Evolutionary conservation across 140 eudicot species (phyloP).

Genomic region (Senecio squalidus): DNA sequence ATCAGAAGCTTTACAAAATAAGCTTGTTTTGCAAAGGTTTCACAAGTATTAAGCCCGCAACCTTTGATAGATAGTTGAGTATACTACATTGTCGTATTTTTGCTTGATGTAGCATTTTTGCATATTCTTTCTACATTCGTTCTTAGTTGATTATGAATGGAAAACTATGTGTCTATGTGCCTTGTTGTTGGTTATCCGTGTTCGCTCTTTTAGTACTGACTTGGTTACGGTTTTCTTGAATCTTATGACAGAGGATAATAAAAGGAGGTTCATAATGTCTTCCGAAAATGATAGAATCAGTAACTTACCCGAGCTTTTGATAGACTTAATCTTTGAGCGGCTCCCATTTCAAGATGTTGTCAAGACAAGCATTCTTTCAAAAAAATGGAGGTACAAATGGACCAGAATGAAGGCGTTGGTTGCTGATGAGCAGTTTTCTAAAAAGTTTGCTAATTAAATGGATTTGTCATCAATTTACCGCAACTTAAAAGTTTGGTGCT

Average conservation of each 20-base stretch:
- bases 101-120: too few species aligned
- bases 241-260: background rate
- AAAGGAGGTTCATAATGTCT: background rate
- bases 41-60: too few species aligned
- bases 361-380: constrained; percentile 14
- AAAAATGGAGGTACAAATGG: constrained; percentile 25
- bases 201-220: too few species aligned
- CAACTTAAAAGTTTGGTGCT: background rate
- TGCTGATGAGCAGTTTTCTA: background rate
- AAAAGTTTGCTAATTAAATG: background rate
- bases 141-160: too few species aligned
- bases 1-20: too few species aligned
- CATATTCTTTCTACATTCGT: too few species aligned
- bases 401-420: background rate
- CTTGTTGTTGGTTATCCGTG: too few species aligned
- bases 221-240: constrained; percentile 10
- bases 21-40: too few species aligned
- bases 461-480: background rate
- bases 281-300: constrained; percentile 1
- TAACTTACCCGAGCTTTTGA: constrained; percentile 18
- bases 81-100: too few species aligned
- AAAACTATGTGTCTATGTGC: too few species aligned
- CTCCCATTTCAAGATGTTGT: constrained; percentile 10
- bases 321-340: constrained; percentile 13
- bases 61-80: too few species aligned